Base-by-base conservation (phyloP, 257 asterid species). In the Plectranthus barbatus region DNA sequence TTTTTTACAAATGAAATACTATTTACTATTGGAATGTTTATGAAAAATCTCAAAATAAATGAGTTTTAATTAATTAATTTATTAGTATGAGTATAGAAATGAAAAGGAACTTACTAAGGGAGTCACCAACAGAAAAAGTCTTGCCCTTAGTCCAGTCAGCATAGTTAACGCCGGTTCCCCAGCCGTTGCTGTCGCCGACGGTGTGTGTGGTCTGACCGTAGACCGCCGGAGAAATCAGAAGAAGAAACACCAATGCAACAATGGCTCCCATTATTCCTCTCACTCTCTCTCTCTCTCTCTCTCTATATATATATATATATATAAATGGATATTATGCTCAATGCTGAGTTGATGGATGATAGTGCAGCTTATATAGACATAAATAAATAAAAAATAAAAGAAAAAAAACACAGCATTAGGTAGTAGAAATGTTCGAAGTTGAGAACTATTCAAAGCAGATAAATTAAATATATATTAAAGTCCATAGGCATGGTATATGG, bases 121-220 rank as follows among this genome's bases (percentile, higher is more conserved):
- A 66, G 64, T 87, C 95, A 0, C 81, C 86, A 3, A 66, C 51
- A 4, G 40, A 23, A 59, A 85, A 87, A 10, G 73, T 81, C 37
- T 51, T 21, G 36, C 71, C 77, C 5, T 57, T 23, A 39, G 88
- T 80, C 95, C 95, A 87, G 19, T 13, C 19, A 23, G 0, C 60
- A 11, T 79, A 83, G 68, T 77, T 57, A 49, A 50, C 65, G 21
- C 56, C 53, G 6, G 61, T 64, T 48, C n/a, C 42, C 91, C 95
- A 87, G 24, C 83, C 82, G 12, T 34, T 0, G 53, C 6, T 4
- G 54, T 74, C 93, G 6, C 93, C 95, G 5, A 87, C 93, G 15
- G 14, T 41, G 75, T 74, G 77, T 17, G 77, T 67, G 7, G 68
- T 75, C 53, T 67, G 81, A 19, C 74, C 81, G 37, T 71, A 75